These are phyloP conservation scores for Staphylotrichum tortipilum DNA, from an alignment of 495 filamentous ascomycete genomes.

Conservation along the genomic window DNA sequence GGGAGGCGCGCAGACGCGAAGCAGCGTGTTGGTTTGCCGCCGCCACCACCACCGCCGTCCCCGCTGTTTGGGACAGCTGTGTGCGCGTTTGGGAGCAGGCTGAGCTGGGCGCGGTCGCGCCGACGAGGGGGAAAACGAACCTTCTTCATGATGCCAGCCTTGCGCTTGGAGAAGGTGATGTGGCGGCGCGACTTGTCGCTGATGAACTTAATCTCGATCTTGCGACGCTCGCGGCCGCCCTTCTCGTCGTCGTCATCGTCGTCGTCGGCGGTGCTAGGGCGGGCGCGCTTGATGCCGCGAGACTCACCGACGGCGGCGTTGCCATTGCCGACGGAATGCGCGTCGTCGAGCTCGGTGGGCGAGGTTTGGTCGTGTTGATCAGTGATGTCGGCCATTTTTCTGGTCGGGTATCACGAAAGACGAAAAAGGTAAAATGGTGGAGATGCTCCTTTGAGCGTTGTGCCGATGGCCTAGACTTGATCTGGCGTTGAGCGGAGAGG, in stretches of 20 bases:
- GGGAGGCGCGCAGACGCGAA: not conserved
- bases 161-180: slow-evolving; percentile 99
- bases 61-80: not conserved
- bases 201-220: slow-evolving; percentile 99
- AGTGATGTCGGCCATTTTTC: slow-evolving; percentile 53
- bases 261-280: slow-evolving; percentile 76
- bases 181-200: slow-evolving; percentile 99
- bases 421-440: slow-evolving; percentile 42
- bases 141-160: slow-evolving; percentile 99
- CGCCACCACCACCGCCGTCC: too few relatives aligned
- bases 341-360: slow-evolving; percentile 53
- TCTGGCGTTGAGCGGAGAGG: slow-evolving; percentile 48
- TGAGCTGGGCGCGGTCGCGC: too few relatives aligned
- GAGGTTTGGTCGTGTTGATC: slow-evolving; percentile 53
- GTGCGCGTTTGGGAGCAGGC: too few relatives aligned
- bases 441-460: slow-evolving; percentile 50
- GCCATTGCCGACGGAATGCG: slow-evolving; percentile 56
- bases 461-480: slow-evolving; percentile 52
- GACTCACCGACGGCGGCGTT: slow-evolving; percentile 48
- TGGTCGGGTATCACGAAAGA: slow-evolving; percentile 41
- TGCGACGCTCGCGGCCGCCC: slow-evolving; percentile 93
- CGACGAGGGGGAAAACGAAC: slow-evolving; percentile 42
- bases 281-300: slow-evolving; percentile 84
- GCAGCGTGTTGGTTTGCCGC: not conserved
- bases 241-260: slow-evolving; percentile 99